A percentile compares a stretch with the other conserved stretches of the same genome.
These are phyloP conservation scores for Boletus eberwhitei DNA, from an alignment of 768 basidiomycete species.

Conservation along the genomic window DNA sequence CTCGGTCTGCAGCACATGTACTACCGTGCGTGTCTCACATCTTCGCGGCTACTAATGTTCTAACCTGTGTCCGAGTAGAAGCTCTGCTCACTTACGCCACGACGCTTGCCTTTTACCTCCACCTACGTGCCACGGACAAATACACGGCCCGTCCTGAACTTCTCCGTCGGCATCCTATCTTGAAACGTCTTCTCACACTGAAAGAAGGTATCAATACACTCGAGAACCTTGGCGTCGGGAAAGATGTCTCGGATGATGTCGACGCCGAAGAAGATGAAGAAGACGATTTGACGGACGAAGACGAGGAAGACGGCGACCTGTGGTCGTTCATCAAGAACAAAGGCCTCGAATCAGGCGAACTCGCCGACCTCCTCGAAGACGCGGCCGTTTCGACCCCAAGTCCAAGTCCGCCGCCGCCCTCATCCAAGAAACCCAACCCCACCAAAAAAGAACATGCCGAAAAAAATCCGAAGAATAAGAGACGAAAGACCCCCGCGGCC, in stretches of 20 bases:
- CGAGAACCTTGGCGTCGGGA: conserved; percentile 79
- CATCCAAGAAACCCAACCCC: neutral
- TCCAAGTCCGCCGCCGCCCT: conserved; percentile 9
- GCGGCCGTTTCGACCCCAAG: conserved; percentile 27
- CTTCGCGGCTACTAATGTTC: neutral
- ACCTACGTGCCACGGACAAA: conserved; percentile 71
- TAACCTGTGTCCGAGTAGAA: conserved; percentile 47
- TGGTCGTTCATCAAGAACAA: conserved; percentile 41
- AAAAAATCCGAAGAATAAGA: conserved; percentile 52
- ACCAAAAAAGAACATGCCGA: conserved; percentile 11
- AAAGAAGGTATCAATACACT: conserved; percentile 80
- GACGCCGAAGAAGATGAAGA: conserved; percentile 31
- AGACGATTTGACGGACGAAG: conserved; percentile 37
- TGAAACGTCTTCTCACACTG: conserved; percentile 72
- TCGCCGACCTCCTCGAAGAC: conserved; percentile 56
- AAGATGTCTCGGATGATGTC: conserved; percentile 45
- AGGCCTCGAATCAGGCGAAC: conserved; percentile 44
- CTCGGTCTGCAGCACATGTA: conserved; percentile 79
- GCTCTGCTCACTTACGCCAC: conserved; percentile 87
- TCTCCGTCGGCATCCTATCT: conserved; percentile 67
- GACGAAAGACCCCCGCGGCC: conserved; percentile 44
- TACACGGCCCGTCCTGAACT: conserved; percentile 58
- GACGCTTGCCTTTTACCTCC: conserved; percentile 87
- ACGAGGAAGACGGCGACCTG: conserved; percentile 39
- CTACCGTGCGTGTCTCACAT: conserved; percentile 65